Conservation (phyloP, 352 stramenopile genomes). For the Phytophthora syringae region DNA sequence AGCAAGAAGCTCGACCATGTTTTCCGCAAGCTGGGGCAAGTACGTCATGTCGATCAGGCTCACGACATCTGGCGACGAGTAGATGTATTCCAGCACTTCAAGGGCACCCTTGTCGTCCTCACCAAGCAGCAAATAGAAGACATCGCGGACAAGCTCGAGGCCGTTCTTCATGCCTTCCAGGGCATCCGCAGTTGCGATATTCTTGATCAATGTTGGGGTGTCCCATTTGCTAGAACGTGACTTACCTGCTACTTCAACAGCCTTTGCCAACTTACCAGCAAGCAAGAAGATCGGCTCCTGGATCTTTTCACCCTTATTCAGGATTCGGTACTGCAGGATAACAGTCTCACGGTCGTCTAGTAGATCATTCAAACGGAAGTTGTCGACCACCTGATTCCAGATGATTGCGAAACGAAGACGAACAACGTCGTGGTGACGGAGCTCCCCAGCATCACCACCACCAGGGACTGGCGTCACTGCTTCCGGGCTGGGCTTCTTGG, state of each 20-base stretch:
- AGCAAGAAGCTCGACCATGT: conserved; percentile 77
- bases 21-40: conserved; percentile 62
- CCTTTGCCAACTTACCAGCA: conserved; percentile 73
- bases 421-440: conserved; percentile 57
- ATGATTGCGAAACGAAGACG: conserved; percentile 84
- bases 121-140: conserved; percentile 77
- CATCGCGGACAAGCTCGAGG: conserved; percentile 60
- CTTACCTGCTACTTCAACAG: conserved; percentile 65
- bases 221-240: conserved; percentile 55
- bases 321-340: conserved; percentile 85
- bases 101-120: conserved; percentile 48
- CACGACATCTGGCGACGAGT: conserved; percentile 61
- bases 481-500: conserved; percentile 40
- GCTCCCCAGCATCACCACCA: conserved; percentile 17
- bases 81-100: conserved; percentile 71
- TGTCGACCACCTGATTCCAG: conserved; percentile 90
- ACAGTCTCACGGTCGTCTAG: conserved; percentile 85
- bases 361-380: conserved; percentile 85
- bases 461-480: conserved; percentile 16
- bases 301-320: conserved; percentile 70
- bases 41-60: conserved; percentile 66
- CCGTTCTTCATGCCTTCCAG: conserved; percentile 69
- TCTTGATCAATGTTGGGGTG: conserved; percentile 57
- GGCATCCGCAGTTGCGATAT: conserved; percentile 65
- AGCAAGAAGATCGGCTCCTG: conserved; percentile 86